Evolutionary conservation across 2,329 filamentous ascomycete species (phyloP).

Genomic region (Exophiala oligosperma): DNA sequence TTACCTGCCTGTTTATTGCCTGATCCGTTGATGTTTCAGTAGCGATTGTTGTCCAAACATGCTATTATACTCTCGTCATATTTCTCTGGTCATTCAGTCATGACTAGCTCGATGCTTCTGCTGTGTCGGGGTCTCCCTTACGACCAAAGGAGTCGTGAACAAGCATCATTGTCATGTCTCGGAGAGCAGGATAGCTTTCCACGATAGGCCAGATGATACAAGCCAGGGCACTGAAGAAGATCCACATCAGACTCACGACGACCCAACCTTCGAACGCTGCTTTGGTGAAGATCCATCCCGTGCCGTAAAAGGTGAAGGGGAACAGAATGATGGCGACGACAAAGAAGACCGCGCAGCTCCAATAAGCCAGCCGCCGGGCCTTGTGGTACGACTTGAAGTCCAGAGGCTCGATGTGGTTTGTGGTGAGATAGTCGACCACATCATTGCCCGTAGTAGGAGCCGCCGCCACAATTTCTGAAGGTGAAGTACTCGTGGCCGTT

Average conservation of each 20-base stretch:
- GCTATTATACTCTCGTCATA: too few relatives aligned
- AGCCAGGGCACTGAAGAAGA: constrained; percentile 69
- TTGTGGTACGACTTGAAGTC: constrained; percentile 48
- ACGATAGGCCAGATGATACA: constrained; percentile 80
- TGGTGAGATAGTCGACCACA: constrained; percentile 33
- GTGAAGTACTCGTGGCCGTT: neutral
- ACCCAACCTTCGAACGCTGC: constrained; percentile 77
- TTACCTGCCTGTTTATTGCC: too few relatives aligned
- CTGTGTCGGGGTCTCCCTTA: too few relatives aligned
- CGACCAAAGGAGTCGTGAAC: neutral
- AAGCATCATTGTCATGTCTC: neutral
- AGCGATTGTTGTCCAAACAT: too few relatives aligned
- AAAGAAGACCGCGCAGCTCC: constrained; percentile 70
- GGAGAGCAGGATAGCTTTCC: constrained; percentile 57
- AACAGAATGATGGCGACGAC: constrained; percentile 76
- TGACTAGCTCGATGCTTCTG: too few relatives aligned
- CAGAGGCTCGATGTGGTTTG: constrained; percentile 57
- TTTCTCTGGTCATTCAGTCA: too few relatives aligned
- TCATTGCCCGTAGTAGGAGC: constrained; percentile 2
- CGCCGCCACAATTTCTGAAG: neutral
- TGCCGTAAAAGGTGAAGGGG: constrained; percentile 89
- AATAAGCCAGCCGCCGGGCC: constrained; percentile 83
- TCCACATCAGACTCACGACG: constrained; percentile 73
- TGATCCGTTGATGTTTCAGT: too few relatives aligned
- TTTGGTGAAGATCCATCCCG: constrained; percentile 76